phyloP scores from a whole-genome alignment of 306 rosid genomes.

The Delonix regia region DNA sequence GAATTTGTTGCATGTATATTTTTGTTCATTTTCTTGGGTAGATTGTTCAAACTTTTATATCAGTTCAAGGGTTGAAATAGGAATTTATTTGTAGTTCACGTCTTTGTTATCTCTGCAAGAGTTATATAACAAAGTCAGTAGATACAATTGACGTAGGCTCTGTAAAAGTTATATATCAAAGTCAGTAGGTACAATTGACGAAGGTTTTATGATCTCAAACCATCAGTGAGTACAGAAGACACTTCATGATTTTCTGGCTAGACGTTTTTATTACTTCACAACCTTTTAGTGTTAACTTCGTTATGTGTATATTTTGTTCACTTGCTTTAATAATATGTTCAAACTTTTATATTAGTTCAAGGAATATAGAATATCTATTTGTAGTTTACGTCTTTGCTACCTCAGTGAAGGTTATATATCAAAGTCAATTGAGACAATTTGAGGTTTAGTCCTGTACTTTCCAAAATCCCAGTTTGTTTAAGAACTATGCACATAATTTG shows the following conservation, averaged over 20 bases:
- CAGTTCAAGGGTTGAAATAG: neutral
- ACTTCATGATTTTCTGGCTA: neutral
- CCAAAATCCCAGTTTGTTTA: neutral
- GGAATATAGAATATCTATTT: neutral
- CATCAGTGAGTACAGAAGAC: neutral
- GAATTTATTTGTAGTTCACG: neutral
- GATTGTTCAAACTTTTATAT: neutral
- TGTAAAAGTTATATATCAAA: neutral
- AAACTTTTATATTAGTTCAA: neutral
- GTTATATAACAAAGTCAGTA: neutral
- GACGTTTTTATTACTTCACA: neutral
- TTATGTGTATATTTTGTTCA: neutral
- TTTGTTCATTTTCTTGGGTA: constrained; percentile 18
- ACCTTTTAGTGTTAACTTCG: neutral
- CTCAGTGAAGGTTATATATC: too few relatives aligned
- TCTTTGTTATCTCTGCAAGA: neutral
- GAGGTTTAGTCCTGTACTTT: neutral
- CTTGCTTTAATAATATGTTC: constrained; percentile 16
- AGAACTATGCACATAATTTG: constrained; percentile 4
- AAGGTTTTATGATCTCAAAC: neutral
- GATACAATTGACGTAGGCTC: neutral
- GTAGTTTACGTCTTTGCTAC: neutral
- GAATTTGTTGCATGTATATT: neutral
- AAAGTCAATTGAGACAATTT: too few relatives aligned
- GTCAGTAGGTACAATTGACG: neutral